Conservation (phyloP, 2,329 filamentous ascomycete genomes). For the Ilyonectria mors-panacis region DNA sequence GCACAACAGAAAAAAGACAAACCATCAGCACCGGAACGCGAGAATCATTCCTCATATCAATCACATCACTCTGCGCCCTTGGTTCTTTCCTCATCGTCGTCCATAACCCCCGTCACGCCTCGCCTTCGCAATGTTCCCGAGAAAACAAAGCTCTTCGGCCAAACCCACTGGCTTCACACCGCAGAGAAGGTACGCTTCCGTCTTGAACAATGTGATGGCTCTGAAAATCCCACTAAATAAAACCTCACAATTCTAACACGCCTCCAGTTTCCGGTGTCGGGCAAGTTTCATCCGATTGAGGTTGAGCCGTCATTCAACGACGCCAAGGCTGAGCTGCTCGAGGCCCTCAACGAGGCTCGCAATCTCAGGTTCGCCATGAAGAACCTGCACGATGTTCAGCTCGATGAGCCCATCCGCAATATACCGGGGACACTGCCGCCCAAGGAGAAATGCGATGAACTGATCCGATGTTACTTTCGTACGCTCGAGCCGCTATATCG, state of each 20-base stretch:
- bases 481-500: constrained; percentile 48
- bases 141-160: constrained; percentile 48
- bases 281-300: constrained; percentile 44
- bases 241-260: constrained; percentile 16
- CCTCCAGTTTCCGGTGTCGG: constrained; percentile 43
- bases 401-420: constrained; percentile 41
- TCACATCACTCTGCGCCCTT: constrained; percentile 1
- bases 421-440: constrained; percentile 37
- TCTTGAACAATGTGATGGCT: background rate
- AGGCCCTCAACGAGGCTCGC: constrained; percentile 40
- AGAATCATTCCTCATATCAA: background rate
- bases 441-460: constrained; percentile 38
- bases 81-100: constrained; percentile 21
- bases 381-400: constrained; percentile 27
- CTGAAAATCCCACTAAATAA: too few relatives aligned
- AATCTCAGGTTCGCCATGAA: constrained; percentile 39
- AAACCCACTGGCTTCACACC: constrained; percentile 48
- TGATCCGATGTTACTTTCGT: constrained; percentile 44
- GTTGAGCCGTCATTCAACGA: constrained; percentile 45
- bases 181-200: constrained; percentile 40
- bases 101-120: constrained; percentile 41
- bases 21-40: constrained; percentile 9
- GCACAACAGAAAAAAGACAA: constrained; percentile 4
- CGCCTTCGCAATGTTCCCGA: constrained; percentile 46
- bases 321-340: constrained; percentile 43